Percentiles rank a stretch among this genome's conserved stretches.
Conservation (phyloP, 371 early-diverging fungal genomes). For the Polyrhizophydium stewartii region DNA sequence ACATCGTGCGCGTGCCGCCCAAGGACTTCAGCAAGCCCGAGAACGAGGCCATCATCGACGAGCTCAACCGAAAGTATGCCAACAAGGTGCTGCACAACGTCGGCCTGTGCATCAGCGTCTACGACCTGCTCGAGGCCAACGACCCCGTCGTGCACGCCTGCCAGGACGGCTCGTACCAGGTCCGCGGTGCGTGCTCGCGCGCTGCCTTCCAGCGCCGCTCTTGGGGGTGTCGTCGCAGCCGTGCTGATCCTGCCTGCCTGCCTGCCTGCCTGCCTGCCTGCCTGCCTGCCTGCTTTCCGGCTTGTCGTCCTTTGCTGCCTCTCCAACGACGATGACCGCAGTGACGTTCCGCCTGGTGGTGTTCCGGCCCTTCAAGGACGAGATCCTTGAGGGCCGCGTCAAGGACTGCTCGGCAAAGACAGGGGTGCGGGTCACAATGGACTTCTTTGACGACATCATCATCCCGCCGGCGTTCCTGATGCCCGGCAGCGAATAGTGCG, state of each 20-base stretch:
- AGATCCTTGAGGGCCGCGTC: conserved; percentile 77
- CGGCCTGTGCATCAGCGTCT: conserved; percentile 83
- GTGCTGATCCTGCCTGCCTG: no score
- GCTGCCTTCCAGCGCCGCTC: neutral
- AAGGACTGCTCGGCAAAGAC: conserved; percentile 54
- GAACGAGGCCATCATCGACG: conserved; percentile 76
- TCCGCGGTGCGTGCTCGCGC: conserved; percentile 9
- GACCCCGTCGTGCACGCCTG: conserved; percentile 82
- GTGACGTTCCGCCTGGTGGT: conserved; percentile 80
- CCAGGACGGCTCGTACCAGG: conserved; percentile 35
- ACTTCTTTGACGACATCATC: conserved; percentile 89
- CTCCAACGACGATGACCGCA: conserved; percentile 13
- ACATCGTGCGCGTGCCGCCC: conserved; percentile 81
- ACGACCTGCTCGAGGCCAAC: conserved; percentile 70
- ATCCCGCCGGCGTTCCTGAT: conserved; percentile 58
- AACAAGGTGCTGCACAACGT: conserved; percentile 90
- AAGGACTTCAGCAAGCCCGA: conserved; percentile 68
- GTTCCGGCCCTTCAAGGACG: conserved; percentile 88
- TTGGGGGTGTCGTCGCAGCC: no score
- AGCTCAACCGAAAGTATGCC: conserved; percentile 85
- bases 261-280: no score
- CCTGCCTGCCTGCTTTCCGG: neutral
- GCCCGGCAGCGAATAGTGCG: conserved; percentile 58
- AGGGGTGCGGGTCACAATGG: conserved; percentile 58
- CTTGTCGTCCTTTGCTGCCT: neutral